Evolutionary conservation across 179 eudicot genomes (phyloP).

Genomic region (Nepenthes alata): DNA sequence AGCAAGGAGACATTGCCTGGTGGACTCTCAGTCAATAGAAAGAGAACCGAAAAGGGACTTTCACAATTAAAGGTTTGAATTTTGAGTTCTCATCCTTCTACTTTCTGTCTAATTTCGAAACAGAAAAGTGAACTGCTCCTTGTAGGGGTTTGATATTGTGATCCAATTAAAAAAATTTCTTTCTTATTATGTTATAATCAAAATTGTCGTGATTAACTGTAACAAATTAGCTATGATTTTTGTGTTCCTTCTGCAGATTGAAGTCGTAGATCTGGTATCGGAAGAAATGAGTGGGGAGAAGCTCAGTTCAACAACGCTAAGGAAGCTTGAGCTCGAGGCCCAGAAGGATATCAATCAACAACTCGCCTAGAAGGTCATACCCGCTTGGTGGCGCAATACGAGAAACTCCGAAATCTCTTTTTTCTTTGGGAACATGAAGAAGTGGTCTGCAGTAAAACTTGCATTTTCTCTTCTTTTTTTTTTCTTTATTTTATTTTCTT

Average conservation of each 20-base stretch:
- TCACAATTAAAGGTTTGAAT: constrained; percentile 52
- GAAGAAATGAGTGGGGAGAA: constrained; percentile 53
- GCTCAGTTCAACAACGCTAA: constrained; percentile 58
- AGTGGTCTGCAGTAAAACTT: too few relatives aligned
- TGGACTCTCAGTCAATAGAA: constrained; percentile 64
- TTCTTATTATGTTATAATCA: not conserved
- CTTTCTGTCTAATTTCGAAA: too few relatives aligned
- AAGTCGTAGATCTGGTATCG: constrained; percentile 68
- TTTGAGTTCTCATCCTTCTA: not conserved
- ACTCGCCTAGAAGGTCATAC: not conserved
- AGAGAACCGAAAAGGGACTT: constrained; percentile 61
- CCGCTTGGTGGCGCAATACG: too few relatives aligned
- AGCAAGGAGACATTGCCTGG: constrained; percentile 84
- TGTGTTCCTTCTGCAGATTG: constrained; percentile 38
- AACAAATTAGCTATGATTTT: not conserved
- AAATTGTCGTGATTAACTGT: not conserved
- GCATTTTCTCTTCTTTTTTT: too few relatives aligned
- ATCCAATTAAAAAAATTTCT: not conserved
- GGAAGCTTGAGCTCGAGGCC: constrained; percentile 56
- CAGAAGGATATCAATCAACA: constrained; percentile 18
- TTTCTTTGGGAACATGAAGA: too few relatives aligned
- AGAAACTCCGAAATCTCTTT: too few relatives aligned
- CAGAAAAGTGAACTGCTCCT: too few relatives aligned
- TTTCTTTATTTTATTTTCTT: too few relatives aligned
- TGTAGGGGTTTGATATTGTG: not conserved